These are phyloP conservation scores for Evernia prunastri DNA, from an alignment of 495 filamentous ascomycete species.

Conservation along the genomic window DNA sequence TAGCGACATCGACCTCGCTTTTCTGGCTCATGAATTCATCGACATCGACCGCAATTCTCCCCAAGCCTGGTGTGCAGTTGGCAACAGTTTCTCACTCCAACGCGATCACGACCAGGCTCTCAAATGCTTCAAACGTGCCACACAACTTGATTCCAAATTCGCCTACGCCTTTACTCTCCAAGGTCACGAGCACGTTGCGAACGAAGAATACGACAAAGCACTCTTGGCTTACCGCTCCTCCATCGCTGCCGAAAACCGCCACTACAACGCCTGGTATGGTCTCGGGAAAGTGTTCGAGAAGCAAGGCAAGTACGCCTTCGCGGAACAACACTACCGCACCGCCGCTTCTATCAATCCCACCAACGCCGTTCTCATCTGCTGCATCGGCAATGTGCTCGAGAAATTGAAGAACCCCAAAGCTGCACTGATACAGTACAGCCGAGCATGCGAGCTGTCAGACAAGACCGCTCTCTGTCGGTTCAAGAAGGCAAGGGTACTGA, in stretches of 20 bases:
- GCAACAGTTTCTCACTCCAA: constrained; percentile 92
- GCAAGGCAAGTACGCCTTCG: constrained; percentile 84
- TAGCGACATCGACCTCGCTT: constrained; percentile 83
- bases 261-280: constrained; percentile 98
- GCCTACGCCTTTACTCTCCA: constrained; percentile 94
- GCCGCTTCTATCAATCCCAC: constrained; percentile 84
- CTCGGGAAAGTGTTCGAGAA: constrained; percentile 90
- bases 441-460: constrained; percentile 76
- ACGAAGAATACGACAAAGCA: constrained; percentile 95
- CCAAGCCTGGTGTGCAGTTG: constrained; percentile 90
- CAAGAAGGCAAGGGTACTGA: constrained; percentile 82
- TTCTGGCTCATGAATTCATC: constrained; percentile 81
- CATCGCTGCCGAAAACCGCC: constrained; percentile 74
- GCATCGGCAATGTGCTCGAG: constrained; percentile 82
- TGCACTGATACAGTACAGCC: constrained; percentile 71
- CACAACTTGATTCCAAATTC: constrained; percentile 80
- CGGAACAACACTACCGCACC: constrained; percentile 81
- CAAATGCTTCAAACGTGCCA: constrained; percentile 90
- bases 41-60: constrained; percentile 82
- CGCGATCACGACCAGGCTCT: constrained; percentile 92
- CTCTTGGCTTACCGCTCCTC: constrained; percentile 74
- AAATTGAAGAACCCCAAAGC: constrained; percentile 71
- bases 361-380: constrained; percentile 83
- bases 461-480: constrained; percentile 73
- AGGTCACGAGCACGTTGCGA: constrained; percentile 92